Base-by-base conservation (phyloP, 345 rosid genomes). In the Chamaenerion angustifolium region DNA sequence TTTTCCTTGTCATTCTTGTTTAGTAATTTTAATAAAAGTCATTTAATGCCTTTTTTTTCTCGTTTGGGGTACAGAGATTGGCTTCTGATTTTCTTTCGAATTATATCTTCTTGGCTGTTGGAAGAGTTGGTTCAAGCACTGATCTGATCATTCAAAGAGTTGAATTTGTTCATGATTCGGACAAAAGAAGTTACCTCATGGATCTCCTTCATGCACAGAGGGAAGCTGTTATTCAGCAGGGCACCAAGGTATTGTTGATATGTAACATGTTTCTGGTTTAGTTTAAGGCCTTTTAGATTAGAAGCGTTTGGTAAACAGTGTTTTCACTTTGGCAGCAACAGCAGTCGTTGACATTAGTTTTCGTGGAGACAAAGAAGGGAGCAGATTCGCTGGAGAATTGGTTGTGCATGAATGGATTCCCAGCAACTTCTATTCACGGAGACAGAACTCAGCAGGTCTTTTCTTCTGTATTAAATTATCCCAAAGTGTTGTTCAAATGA, bases 101-200 rank as follows among this genome's bases (percentile, higher is more conserved):
- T 55, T 92, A 92, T 55, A 49, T 92, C 44, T 92, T 87, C 64
- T 67, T 92, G 90, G 93, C 96, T 66, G 98, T 92, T 72, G 98
- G 98, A 46, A 66, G 98, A 64, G 98, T 92, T 51, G 98, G 98
- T 54, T 92, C 98, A 40, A 92, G 98, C 68, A 92, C 98, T 52
- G 98, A 92, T 76, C 71, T 92, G 75, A 92, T 92, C 66, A 83
- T 72, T 56, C 98, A 92, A 67, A 82, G 98, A 68, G 96, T 92
- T 61, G 98, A 87, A 64, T 80, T 78, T 71, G 98, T 92, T 50
- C 87, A 75, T 1, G 96, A 92, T 40, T 64, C 95, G 31, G 98
- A 92, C 76, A 92, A 92, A 72, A 87, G 98, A 77, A 92, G 98
- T 66, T 90, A 87, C 55, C 96, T 92, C 44, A 92, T 92, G 98